These are phyloP conservation scores for Ustilago shanxiensis DNA, from an alignment of 1,284 basidiomycete species.

Conservation along the genomic window DNA sequence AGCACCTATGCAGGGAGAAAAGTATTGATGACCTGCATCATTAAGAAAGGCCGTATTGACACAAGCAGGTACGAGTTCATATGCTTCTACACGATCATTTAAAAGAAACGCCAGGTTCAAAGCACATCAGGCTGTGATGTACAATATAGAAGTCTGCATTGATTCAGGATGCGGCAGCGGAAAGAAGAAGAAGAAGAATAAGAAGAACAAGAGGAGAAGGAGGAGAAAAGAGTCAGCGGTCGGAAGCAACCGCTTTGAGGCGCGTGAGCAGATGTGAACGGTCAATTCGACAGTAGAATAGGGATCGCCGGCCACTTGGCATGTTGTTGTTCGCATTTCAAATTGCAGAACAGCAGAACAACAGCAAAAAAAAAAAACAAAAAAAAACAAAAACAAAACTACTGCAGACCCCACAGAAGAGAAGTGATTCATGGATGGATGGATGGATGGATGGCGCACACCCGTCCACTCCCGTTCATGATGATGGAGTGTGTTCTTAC, in stretches of 20 bases:
- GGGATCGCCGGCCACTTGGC: too few species aligned
- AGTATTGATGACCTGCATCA: background rate
- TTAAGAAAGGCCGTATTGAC: background rate
- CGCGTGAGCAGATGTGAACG: conserved; percentile 5
- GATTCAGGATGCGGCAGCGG: background rate
- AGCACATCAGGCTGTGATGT: background rate
- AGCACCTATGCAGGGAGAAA: background rate
- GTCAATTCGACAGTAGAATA: conserved; percentile 14
- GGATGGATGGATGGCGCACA: background rate
- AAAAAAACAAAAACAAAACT: background rate
- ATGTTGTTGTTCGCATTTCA: background rate
- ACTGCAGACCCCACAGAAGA: too few species aligned
- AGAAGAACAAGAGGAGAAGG: too few species aligned
- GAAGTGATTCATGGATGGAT: too few species aligned
- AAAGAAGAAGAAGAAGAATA: too few species aligned
- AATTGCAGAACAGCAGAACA: background rate
- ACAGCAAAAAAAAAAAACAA: background rate
- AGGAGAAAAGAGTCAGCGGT: background rate
- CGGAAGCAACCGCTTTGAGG: conserved; percentile 14
- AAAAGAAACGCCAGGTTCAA: too few species aligned
- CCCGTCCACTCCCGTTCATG: background rate
- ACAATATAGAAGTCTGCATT: too few species aligned
- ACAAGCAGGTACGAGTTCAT: background rate
- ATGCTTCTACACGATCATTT: background rate
- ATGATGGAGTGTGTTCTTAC: background rate